Evolutionary conservation across 148 eudicot genomes (phyloP).

Genomic region (Rheum nobile): DNA sequence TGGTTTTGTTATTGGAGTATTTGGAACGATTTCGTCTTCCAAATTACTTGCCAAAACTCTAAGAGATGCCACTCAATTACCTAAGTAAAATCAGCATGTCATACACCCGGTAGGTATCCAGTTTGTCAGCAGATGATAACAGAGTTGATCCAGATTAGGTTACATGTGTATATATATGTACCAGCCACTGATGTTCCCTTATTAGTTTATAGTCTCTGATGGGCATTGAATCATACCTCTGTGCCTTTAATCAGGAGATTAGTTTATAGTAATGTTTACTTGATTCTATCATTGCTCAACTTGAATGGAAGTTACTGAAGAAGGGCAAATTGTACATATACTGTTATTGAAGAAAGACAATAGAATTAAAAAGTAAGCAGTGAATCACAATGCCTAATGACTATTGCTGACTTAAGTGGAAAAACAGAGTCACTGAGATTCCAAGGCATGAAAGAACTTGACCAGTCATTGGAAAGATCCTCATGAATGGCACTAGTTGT

Average conservation of each 20-base stretch:
- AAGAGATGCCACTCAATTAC: slow-evolving; percentile 12
- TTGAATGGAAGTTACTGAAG: neutral
- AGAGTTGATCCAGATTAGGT: neutral
- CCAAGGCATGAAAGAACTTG: too few relatives aligned
- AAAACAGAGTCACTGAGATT: too few relatives aligned
- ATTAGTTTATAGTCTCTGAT: neutral
- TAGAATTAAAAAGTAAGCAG: too few relatives aligned
- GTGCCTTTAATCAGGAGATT: neutral
- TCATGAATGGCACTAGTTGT: neutral
- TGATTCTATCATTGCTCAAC: neutral
- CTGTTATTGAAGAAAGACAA: too few relatives aligned
- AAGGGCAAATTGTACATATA: too few relatives aligned
- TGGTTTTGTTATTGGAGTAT: slow-evolving; percentile 34
- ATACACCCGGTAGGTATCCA: neutral
- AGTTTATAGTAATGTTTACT: neutral
- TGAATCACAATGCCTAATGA: too few relatives aligned
- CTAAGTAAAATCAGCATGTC: neutral
- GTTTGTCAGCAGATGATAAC: neutral
- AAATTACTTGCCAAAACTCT: slow-evolving; percentile 24
- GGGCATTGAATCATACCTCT: neutral
- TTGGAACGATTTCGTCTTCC: slow-evolving; percentile 45
- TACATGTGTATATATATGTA: neutral
- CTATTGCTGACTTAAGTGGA: too few relatives aligned
- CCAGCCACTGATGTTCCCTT: neutral
- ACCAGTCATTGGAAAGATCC: too few relatives aligned